Evolutionary conservation across 495 filamentous ascomycete species (phyloP).

Genomic region (Penicillium daleae): DNA sequence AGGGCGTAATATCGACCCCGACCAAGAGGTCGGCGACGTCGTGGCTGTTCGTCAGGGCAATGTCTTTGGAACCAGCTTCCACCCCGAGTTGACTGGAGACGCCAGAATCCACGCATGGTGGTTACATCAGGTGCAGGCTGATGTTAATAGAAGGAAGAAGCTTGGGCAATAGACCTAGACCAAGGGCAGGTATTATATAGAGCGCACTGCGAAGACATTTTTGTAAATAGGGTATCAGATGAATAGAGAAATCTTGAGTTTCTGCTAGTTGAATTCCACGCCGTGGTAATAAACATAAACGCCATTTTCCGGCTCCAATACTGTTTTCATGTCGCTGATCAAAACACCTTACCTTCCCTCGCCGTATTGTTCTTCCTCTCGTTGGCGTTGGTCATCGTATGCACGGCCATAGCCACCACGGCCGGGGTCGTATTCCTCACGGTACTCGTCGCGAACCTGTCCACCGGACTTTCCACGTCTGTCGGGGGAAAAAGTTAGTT

Average conservation of each 20-base stretch:
- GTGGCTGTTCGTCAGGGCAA: slow-evolving; percentile 91
- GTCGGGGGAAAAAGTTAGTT: neutral
- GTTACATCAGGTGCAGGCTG: slow-evolving; percentile 69
- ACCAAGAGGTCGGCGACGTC: slow-evolving; percentile 71
- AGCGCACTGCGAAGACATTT: slow-evolving; percentile 21
- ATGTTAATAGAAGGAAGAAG: slow-evolving; percentile 35
- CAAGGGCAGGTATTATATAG: slow-evolving; percentile 16
- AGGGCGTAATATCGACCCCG: slow-evolving; percentile 40
- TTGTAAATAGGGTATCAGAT: slow-evolving; percentile 35
- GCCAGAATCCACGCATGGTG: slow-evolving; percentile 93
- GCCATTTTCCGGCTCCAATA: slow-evolving; percentile 36
- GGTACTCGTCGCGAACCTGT: slow-evolving; percentile 96
- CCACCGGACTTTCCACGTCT: slow-evolving; percentile 89
- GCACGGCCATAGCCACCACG: slow-evolving; percentile 82
- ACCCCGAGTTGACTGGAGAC: slow-evolving; percentile 92
- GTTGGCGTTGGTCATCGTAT: slow-evolving; percentile 63
- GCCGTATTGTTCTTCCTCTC: slow-evolving; percentile 59
- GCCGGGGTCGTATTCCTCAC: slow-evolving; percentile 93
- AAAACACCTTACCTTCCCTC: slow-evolving; percentile 44
- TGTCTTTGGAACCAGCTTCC: slow-evolving; percentile 95
- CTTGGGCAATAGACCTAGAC: slow-evolving; percentile 25
- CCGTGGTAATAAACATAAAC: slow-evolving; percentile 34
- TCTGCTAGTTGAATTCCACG: slow-evolving; percentile 28
- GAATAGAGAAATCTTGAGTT: slow-evolving; percentile 30
- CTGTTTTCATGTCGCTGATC: slow-evolving; percentile 12